Conservation (phyloP, 2,329 filamentous ascomycete genomes). For the Phaeophleospora eucalypticola region DNA sequence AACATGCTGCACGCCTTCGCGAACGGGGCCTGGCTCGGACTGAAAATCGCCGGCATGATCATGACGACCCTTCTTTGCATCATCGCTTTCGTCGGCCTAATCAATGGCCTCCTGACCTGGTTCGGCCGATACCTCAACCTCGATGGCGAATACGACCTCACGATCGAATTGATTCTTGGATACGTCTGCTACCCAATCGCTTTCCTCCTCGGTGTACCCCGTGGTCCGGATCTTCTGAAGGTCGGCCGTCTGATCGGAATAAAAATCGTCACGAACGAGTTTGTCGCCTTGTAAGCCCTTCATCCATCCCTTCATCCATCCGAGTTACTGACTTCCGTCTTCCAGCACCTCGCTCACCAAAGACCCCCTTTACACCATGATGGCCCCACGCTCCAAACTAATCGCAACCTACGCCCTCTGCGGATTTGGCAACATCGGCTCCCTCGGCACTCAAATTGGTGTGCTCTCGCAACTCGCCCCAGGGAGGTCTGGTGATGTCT, state of each 20-base stretch:
- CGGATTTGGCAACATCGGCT: constrained; percentile 73
- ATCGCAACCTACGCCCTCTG: constrained; percentile 86
- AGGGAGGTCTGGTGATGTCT: constrained; percentile 67
- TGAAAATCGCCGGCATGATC: constrained; percentile 85
- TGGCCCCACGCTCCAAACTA: constrained; percentile 68
- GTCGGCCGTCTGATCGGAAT: constrained; percentile 76
- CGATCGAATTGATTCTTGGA: constrained; percentile 69
- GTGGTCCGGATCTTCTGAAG: constrained; percentile 56
- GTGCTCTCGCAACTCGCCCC: constrained; percentile 79
- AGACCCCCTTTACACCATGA: constrained; percentile 49
- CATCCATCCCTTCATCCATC: neutral
- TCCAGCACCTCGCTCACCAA: constrained; percentile 49
- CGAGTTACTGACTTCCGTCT: constrained; percentile 8
- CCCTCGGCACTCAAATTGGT: constrained; percentile 84
- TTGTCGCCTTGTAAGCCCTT: neutral
- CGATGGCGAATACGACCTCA: constrained; percentile 61
- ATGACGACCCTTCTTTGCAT: constrained; percentile 76
- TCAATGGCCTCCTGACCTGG: constrained; percentile 77
- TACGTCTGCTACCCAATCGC: constrained; percentile 75
- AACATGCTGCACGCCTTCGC: constrained; percentile 83
- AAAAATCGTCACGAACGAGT: constrained; percentile 69
- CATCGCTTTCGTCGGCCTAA: constrained; percentile 68
- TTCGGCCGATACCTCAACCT: constrained; percentile 77
- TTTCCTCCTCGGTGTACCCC: constrained; percentile 75
- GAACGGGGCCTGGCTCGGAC: constrained; percentile 77